A percentile compares a stretch with the other conserved stretches of the same genome.
phyloP scores from a whole-genome alignment of 2,329 filamentous ascomycete species.

The Microdochium paspali region DNA sequence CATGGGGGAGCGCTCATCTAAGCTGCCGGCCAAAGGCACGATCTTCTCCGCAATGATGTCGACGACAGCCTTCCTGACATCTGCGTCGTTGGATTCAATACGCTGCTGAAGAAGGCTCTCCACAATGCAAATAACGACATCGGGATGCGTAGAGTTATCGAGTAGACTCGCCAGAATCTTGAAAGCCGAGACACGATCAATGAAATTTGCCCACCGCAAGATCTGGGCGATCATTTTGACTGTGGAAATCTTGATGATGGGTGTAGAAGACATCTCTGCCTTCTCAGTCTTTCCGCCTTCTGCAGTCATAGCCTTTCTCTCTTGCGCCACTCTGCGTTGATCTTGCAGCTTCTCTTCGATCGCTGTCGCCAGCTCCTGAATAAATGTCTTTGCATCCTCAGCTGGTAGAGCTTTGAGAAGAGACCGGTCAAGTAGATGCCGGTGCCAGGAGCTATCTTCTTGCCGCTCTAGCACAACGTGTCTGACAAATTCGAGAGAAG shows the following conservation, averaged over 20 bases:
- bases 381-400: slow-evolving; percentile 12
- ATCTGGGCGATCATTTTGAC: slow-evolving; percentile 27
- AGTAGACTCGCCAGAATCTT: slow-evolving; percentile 19
- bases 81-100: slow-evolving; percentile 5
- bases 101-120: slow-evolving; percentile 16
- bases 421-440: slow-evolving; percentile 13
- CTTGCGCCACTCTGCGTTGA: slow-evolving; percentile 1
- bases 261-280: neutral
- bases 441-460: slow-evolving; percentile 22
- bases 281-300: neutral
- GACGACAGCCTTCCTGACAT: slow-evolving; percentile 12
- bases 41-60: slow-evolving; percentile 14
- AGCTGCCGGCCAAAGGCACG: slow-evolving; percentile 16
- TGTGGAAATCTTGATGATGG: slow-evolving; percentile 22
- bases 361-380: slow-evolving; percentile 14
- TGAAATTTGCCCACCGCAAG: slow-evolving; percentile 16
- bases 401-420: slow-evolving; percentile 18
- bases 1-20: slow-evolving; percentile 17
- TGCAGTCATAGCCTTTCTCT: slow-evolving; percentile 6
- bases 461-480: slow-evolving; percentile 17
- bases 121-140: slow-evolving; percentile 19
- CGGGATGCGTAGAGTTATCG: slow-evolving; percentile 18
- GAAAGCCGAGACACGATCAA: slow-evolving; percentile 13
- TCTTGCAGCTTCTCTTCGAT: slow-evolving; percentile 18
- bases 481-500: slow-evolving; percentile 19